These are phyloP conservation scores for Pyronema domesticum DNA, from an alignment of 495 filamentous ascomycete genomes.

Conservation along the genomic window DNA sequence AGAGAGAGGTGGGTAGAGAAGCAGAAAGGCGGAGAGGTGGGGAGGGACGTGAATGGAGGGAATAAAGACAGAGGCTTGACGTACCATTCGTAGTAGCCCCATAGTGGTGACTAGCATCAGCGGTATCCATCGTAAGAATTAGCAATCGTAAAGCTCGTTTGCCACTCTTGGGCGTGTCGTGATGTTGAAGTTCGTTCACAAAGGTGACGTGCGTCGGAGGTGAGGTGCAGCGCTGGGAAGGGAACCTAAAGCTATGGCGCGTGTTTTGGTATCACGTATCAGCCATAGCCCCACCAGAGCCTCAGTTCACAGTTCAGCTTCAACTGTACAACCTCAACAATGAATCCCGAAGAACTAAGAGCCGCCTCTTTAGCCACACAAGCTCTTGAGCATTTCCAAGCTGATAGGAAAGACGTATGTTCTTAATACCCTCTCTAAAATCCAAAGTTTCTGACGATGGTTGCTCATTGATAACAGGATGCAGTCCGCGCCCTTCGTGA, in stretches of 20 bases:
- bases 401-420: constrained; percentile 14
- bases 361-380: constrained; percentile 15
- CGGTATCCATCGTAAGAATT: constrained; percentile 11
- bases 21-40: constrained; percentile 35
- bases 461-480: constrained; percentile 27
- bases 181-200: not conserved
- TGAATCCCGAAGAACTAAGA: constrained; percentile 5
- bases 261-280: not conserved
- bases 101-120: constrained; percentile 20
- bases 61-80: not conserved
- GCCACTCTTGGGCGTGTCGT: not conserved
- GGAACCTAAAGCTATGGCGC: no score
- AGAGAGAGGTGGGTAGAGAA: not conserved
- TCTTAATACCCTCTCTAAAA: not conserved
- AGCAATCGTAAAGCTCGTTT: not conserved
- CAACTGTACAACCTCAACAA: not conserved
- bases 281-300: not conserved
- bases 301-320: not conserved
- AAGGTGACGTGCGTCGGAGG: not conserved
- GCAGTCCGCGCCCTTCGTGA: constrained; percentile 43
- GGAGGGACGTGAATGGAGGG: no score
- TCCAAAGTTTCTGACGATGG: not conserved
- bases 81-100: constrained; percentile 8
- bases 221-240: not conserved
- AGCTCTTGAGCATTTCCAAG: constrained; percentile 19